phyloP scores from a whole-genome alignment of 78 protist species.

The Planoprotostelium fungivorum region DNA sequence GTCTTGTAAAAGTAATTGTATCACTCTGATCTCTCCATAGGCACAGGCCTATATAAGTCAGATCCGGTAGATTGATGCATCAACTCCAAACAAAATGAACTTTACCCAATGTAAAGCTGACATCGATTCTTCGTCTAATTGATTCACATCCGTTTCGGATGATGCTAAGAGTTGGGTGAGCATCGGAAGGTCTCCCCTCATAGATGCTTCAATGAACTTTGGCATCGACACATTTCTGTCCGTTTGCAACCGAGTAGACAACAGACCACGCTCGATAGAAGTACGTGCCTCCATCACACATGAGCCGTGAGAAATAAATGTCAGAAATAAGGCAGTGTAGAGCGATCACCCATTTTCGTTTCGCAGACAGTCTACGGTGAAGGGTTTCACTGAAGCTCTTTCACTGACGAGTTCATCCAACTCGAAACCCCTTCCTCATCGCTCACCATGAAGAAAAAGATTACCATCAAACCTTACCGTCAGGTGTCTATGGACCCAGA shows the following conservation, averaged over 20 bases:
- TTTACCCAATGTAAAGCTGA: constrained; percentile 6
- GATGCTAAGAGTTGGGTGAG: not conserved
- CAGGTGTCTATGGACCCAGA: constrained; percentile 6
- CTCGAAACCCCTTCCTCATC: too few species aligned
- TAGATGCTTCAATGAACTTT: not conserved
- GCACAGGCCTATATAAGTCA: too few species aligned
- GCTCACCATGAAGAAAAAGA: not conserved
- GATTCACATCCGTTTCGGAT: not conserved
- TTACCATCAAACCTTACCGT: not conserved
- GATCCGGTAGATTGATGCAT: too few species aligned
- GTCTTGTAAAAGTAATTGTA: not conserved
- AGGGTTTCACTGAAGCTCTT: too few species aligned
- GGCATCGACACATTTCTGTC: not conserved
- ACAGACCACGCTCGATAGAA: not conserved
- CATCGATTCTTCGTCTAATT: constrained; percentile 4
- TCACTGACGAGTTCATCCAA: too few species aligned
- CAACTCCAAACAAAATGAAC: too few species aligned
- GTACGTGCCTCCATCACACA: not conserved
- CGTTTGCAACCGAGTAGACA: not conserved
- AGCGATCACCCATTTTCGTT: too few species aligned
- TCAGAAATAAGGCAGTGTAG: too few species aligned
- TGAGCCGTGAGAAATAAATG: too few species aligned
- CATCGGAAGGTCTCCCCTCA: not conserved
- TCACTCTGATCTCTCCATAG: not conserved
- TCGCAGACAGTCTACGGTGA: too few species aligned